Percentiles rank a stretch among this genome's conserved stretches.
Conservation (phyloP, 2,329 filamentous ascomycete genomes). For the Erysiphe pulchra region DNA sequence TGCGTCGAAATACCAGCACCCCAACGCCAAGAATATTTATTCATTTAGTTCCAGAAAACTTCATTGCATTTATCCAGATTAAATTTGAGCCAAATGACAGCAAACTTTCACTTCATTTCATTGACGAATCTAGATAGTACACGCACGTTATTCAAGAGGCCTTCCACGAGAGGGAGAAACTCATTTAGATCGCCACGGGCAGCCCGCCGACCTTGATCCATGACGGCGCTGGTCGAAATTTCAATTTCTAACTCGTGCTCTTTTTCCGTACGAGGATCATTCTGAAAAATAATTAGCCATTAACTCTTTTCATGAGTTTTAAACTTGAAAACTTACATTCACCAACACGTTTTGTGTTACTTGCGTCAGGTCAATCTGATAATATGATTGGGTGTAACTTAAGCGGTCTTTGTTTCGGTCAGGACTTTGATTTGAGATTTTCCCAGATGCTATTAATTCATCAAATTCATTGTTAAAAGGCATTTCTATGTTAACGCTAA, state of each 20-base stretch:
- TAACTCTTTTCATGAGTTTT: not conserved
- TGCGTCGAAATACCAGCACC: not conserved
- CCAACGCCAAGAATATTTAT: not conserved
- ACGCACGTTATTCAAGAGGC: slow-evolving; percentile 40
- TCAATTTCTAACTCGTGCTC: slow-evolving; percentile 69
- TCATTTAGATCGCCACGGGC: slow-evolving; percentile 25
- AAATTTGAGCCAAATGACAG: not conserved
- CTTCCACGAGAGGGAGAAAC: slow-evolving; percentile 43
- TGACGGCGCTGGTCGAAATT: slow-evolving; percentile 32
- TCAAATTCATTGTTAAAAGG: slow-evolving; percentile 46
- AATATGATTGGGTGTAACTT: slow-evolving; percentile 69
- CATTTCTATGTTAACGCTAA: slow-evolving; percentile 90
- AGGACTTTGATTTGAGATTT: slow-evolving; percentile 12
- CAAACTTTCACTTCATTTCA: not conserved
- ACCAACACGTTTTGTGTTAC: slow-evolving; percentile 51
- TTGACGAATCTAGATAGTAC: slow-evolving; percentile 6
- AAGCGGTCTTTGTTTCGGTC: slow-evolving; percentile 73
- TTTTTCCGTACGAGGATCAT: slow-evolving; percentile 20
- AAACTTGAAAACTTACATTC: slow-evolving; percentile 10
- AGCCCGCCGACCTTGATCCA: slow-evolving; percentile 37
- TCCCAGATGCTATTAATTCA: slow-evolving; percentile 18
- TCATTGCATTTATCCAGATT: not conserved
- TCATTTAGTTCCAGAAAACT: not conserved
- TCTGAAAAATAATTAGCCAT: slow-evolving; percentile 4
- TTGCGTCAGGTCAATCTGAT: slow-evolving; percentile 82